Base-by-base conservation (phyloP, 495 filamentous ascomycete species). In the Pseudomonodictys pantanalensis region DNA sequence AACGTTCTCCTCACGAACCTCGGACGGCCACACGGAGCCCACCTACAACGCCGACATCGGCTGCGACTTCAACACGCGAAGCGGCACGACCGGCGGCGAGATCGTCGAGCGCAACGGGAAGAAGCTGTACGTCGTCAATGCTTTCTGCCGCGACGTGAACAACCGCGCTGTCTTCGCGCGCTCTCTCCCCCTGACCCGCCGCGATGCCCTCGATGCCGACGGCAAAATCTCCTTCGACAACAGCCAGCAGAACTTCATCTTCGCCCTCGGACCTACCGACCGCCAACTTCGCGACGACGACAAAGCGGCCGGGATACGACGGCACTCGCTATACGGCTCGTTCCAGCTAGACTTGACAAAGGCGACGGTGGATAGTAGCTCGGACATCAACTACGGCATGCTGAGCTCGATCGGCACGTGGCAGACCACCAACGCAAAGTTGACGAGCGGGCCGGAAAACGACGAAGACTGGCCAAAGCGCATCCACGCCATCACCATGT, bases 281-380 rank as follows among this genome's bases (percentile, higher is more conserved):
- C 60, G 62, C 25, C 55, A 61, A 26, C 57, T 81, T 8, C 68
- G 68, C 9, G 74, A 70, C 24, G 70, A 83, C 65, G 68, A 71
- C 26, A 60, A 60, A 0, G 62, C 71, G 10, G 80, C 76, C 0
- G 69, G 64, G n/a, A 68, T 83, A 6, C 71, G 76, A 32, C 71
- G 79, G n/a, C 85, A 88, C 67, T 57, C 69, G 32, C 70, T 71
- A 47, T 81, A 81, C 64, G 84, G 83, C 26, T 47, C 64, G 0
- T 86, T 86, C 70, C 74, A 68, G 3, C 73, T 86, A 62, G 76
- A 84, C 62, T 70, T 83, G 66, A 64, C 68, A 6, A 65, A 70
- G 28, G 81, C 84, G 10, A 74, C 75, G 3, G 80, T 59, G 18
- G 20, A 67, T 4, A 56, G 35, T 11, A 23, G 23, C 7, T 46